phyloP scores from a whole-genome alignment of 345 rosid genomes.

The Gossypium raimondii region DNA sequence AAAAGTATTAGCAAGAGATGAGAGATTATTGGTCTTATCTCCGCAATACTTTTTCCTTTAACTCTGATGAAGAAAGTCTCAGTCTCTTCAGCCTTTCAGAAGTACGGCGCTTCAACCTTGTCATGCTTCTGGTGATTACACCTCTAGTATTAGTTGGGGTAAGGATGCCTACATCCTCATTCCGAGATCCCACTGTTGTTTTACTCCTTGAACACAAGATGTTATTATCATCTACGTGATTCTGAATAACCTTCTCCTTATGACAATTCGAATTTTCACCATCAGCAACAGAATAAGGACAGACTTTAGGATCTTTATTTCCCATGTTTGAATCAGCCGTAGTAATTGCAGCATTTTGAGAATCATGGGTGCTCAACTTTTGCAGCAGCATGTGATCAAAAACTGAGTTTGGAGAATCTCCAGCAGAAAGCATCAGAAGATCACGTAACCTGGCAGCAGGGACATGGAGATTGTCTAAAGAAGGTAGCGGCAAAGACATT shows the following conservation, averaged over 20 bases:
- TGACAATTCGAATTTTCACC: slow-evolving; percentile 5
- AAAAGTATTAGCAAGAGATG: no score
- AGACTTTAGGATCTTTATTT: background rate
- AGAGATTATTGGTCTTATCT: no score
- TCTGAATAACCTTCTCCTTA: slow-evolving; percentile 13
- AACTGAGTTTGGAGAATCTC: slow-evolving; percentile 16
- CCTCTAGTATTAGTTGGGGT: slow-evolving; percentile 17
- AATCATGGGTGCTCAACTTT: slow-evolving; percentile 1
- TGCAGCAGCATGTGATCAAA: slow-evolving; percentile 23
- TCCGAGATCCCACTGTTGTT: background rate
- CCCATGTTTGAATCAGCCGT: slow-evolving; percentile 1
- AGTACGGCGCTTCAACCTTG: slow-evolving; percentile 18
- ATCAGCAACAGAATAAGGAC: background rate
- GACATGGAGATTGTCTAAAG: slow-evolving; percentile 31
- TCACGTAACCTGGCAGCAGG: slow-evolving; percentile 33
- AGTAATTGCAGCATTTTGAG: background rate
- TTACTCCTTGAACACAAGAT: background rate
- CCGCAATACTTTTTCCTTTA: no score
- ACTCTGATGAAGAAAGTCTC: no score
- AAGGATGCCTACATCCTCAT: background rate
- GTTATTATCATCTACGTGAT: background rate
- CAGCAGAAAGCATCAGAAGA: slow-evolving; percentile 20
- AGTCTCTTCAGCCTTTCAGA: background rate
- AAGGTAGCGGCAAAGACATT: slow-evolving; percentile 15
- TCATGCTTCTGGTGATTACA: slow-evolving; percentile 46